Evolutionary conservation across 768 basidiomycete species (phyloP).

Genomic region (Suillus occidentalis): DNA sequence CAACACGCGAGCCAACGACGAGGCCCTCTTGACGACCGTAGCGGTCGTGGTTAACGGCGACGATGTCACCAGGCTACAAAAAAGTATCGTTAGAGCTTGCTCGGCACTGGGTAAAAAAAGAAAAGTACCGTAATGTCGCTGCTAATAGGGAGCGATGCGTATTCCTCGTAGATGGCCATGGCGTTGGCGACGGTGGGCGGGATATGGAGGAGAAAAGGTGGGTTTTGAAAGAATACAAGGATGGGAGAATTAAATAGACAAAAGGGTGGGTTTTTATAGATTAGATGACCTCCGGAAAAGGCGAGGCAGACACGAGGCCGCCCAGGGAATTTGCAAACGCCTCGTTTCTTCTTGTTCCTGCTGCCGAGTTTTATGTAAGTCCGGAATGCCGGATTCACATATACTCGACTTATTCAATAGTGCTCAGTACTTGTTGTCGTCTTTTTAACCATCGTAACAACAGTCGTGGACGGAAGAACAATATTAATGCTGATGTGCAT

Average conservation of each 20-base stretch:
- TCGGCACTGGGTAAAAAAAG: neutral
- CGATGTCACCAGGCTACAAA: slow-evolving; percentile 73
- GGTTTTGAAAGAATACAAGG: slow-evolving; percentile 29
- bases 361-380: slow-evolving; percentile 11
- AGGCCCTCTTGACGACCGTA: slow-evolving; percentile 75
- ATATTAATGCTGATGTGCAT: slow-evolving; percentile 11
- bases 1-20: slow-evolving; percentile 73
- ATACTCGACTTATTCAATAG: neutral
- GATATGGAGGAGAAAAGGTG: slow-evolving; percentile 18
- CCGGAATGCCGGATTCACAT: slow-evolving; percentile 12
- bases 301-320: slow-evolving; percentile 56
- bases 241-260: slow-evolving; percentile 22
- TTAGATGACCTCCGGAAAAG: slow-evolving; percentile 39
- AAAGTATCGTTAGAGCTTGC: slow-evolving; percentile 9
- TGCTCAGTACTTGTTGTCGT: neutral
- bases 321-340: slow-evolving; percentile 24
- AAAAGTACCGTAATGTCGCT: slow-evolving; percentile 39
- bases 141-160: slow-evolving; percentile 18
- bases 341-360: slow-evolving; percentile 18
- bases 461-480: neutral
- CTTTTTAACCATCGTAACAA: neutral
- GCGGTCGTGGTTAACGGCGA: slow-evolving; percentile 65
- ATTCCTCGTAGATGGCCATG: slow-evolving; percentile 41
- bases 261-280: slow-evolving; percentile 46
- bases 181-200: slow-evolving; percentile 25